Base-by-base conservation (phyloP, 371 early-diverging fungal species). In the Mortierella sp. region DNA sequence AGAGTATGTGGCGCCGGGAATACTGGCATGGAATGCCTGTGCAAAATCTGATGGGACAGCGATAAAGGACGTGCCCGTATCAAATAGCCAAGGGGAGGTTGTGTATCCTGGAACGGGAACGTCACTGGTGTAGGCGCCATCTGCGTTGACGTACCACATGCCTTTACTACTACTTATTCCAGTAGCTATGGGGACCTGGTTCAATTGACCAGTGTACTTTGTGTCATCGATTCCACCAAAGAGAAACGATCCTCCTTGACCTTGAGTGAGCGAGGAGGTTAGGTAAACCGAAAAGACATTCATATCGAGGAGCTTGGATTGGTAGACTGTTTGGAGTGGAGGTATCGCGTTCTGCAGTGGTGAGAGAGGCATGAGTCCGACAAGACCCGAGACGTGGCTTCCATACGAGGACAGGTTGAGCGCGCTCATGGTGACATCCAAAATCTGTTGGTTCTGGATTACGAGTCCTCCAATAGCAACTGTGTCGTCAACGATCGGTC, bases 41-140 rank as follows among this genome's bases (percentile, higher is more conserved):
- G 81, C 81, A 49, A 81, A 75, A 5, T 64, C 22, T n/a, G 60
- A 52, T 18, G 81, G 81, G 9, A 81, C 81, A 1, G 76, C 81
- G 70, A 81, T 81, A 59, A 75, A 81, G n/a, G 81, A 81, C 47
- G 81, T 81, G 22, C 81, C 81, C 4, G 81, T 81, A 55, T 81
- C 81, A 47, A 81, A 81, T 26, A 81, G 49, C 81, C 81, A 81
- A 3, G 81, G 81, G 3, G 81, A 65, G n/a, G 55, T 52, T 6
- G 32, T 76, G 26, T 81, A 81, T 8, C 76, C 81, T 16, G 49
- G 18, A 6, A 81, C 73, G 20, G 72, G 61, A 1, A 39, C 49
- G n/a, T 37, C 55, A 2, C 76, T 66, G 3, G 62, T 62, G 30
- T 39, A 69, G n/a, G 72, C 72, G 8, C 47, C 54, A 20, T 80